Evolutionary conservation across 202 grass and related monocot genomes (phyloP).

Genomic region (Zoysia matrella): DNA sequence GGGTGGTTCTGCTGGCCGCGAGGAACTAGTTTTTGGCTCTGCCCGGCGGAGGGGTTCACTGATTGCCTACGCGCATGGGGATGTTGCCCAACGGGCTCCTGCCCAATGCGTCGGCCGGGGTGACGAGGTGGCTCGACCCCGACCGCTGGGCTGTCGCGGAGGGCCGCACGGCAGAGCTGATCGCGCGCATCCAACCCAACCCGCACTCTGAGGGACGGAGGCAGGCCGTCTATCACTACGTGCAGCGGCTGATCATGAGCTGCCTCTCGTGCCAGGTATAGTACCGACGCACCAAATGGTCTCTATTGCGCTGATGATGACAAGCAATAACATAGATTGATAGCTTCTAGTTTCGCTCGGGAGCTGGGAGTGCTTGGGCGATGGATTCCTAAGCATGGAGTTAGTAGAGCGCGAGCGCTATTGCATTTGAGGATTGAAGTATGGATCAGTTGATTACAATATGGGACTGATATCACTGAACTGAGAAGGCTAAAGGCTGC

Average conservation of each 20-base stretch:
- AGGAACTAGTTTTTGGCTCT: constrained; percentile 20
- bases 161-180: constrained; percentile 67
- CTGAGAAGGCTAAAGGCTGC: not conserved
- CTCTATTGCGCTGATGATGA: not conserved
- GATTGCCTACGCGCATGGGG: constrained; percentile 34
- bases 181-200: constrained; percentile 84
- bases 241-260: constrained; percentile 65
- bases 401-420: not conserved
- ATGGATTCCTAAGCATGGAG: not conserved
- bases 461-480: not conserved
- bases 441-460: not conserved
- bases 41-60: constrained; percentile 14
- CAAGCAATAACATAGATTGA: not conserved
- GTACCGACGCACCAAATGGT: not conserved
- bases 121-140: constrained; percentile 56
- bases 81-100: constrained; percentile 78
- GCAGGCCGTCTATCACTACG: constrained; percentile 70
- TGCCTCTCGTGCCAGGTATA: constrained; percentile 79
- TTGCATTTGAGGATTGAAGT: constrained; percentile 11
- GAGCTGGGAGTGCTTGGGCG: not conserved
- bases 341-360: not conserved
- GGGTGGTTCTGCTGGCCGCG: not conserved
- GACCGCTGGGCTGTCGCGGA: constrained; percentile 72
- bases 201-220: constrained; percentile 63
- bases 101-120: constrained; percentile 12